Evolutionary conservation across 768 basidiomycete species (phyloP), one percentile per base, ranked within the genome.

Genomic region (Leucosporidium creatinivorum): DNA sequence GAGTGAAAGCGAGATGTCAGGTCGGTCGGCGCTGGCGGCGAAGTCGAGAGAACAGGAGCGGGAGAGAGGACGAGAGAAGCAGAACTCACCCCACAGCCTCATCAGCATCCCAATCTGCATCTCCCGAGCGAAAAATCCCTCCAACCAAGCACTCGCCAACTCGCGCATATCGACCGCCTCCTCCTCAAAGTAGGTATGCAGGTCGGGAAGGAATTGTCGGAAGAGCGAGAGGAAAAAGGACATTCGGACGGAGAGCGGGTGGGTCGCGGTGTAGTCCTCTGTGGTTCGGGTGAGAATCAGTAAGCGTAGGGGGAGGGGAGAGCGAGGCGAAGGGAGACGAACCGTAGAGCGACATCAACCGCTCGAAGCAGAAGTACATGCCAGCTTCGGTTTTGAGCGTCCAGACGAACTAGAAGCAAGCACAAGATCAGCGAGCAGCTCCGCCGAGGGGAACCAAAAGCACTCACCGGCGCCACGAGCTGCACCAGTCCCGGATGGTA

Each of bases 301-400:
- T 49, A 3, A 3, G 44, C 17, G 26, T 3, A 17, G 0, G 12
- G 39, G 30, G 25, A 2, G 26, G 30, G 33, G 18, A 36, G 50
- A 48, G 4, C 8, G 5, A 49, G 44, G 47, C 10, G 30, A 30
- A 47, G 25, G 17, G n/a, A 17, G 26, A 61, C 61, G 48, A 9
- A 62, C 61, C 49, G 30, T 23, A n/a, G 39, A 25, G 18, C 2
- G 25, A 23, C 62, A 63, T 56, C 9, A 63, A 54, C 1, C 47
- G 39, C 47, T 63, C 62, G 25, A 63, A 63, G 55, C 52, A 55
- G 36, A 63, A 63, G 50, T 28, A 63, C 62, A 63, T 63, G 12
- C 62, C 62, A 4, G 62, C 62, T n/a, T 63, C 62, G 4, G 55
- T 57, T 26, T 57, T 55, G 3, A 63, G 25, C 1, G 62, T 55